Evolutionary conservation across 2,329 filamentous ascomycete genomes (phyloP).

Genomic region (Capronia epimyces): DNA sequence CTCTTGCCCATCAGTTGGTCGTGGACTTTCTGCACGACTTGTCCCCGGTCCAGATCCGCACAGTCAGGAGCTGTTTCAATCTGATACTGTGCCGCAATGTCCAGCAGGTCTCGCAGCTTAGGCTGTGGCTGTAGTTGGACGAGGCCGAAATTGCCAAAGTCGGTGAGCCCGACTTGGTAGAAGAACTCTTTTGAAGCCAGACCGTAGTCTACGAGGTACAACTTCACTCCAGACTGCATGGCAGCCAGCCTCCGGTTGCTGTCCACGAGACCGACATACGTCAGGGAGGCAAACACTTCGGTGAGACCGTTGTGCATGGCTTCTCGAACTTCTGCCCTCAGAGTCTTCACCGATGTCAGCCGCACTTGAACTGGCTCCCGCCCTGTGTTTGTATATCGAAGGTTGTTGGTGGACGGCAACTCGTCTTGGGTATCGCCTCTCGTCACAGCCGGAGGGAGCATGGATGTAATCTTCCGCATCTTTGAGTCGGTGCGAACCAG

Average conservation of each 20-base stretch:
- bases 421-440: conserved; percentile 33
- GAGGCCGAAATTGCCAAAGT: conserved; percentile 89
- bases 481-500: conserved; percentile 85
- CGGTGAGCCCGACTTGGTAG: conserved; percentile 88
- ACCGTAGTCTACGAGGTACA: conserved; percentile 91
- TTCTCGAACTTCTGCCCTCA: conserved; percentile 74
- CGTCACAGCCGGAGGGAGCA: conserved; percentile 62
- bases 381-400: conserved; percentile 67
- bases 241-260: conserved; percentile 80
- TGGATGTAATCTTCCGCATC: conserved; percentile 89
- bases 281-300: conserved; percentile 79
- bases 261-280: conserved; percentile 90
- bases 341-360: conserved; percentile 76
- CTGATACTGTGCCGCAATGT: conserved; percentile 67
- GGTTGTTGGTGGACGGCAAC: conserved; percentile 42
- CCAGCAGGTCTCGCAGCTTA: conserved; percentile 63
- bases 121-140: conserved; percentile 76
- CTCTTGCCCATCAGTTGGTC: conserved; percentile 66
- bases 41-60: conserved; percentile 41
- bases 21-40: conserved; percentile 62
- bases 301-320: conserved; percentile 79
- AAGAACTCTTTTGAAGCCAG: conserved; percentile 82
- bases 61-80: conserved; percentile 40
- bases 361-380: conserved; percentile 65
- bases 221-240: conserved; percentile 84